Base-by-base conservation (phyloP, 345 rosid genomes). In the Kandelia obovata region DNA sequence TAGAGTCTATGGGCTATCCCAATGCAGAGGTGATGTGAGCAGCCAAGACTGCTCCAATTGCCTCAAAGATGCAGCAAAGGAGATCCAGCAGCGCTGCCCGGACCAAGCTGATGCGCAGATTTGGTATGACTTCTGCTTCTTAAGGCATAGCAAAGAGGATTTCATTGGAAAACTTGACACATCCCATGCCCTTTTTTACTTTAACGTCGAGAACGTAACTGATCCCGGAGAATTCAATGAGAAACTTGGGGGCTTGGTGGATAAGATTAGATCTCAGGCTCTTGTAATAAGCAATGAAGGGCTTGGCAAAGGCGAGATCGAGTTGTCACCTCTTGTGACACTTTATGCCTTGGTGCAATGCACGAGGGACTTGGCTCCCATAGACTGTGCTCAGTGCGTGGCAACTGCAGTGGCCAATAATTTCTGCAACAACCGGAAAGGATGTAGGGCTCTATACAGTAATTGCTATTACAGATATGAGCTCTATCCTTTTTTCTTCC, bases 401-500 rank as follows among this genome's bases (percentile, higher is more conserved):
- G 90, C 92, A 10, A 83, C 80, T 62, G 88, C 90, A 2, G 83
- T 86, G 0, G 77, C 73, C 52, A 88, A 83, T 53, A 73, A 56
- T 26, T 23, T 86, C 62, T 88, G 97, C 71, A 69, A 65, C 58
- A 70, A 72, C 78, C 67, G 60, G 66, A 88, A 82, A 71, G 96
- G 94, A 1, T 92, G 96, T 35, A 84, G 88, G 37, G 88, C 82
- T 66, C 65, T 89, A 43, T 92, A 86, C 68, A 80, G 86, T 46
- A 89, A 91, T 71, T 92, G 93, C 53, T 92, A 85, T 53, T 81
- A 83, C 37, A 86, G 90, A 32, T 89, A 91, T 31, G 96, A 91
- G 76, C 82, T 89, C 43, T 92, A 89, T 71, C 97, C 96, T 9
- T 91, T 91, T 75, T 92, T 83, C 82, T 89, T 76, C 73, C 96